Percentiles rank a stretch among this genome's conserved stretches.
phyloP scores from a whole-genome alignment of 148 eudicot species.

The Camellia lanceoleosa region DNA sequence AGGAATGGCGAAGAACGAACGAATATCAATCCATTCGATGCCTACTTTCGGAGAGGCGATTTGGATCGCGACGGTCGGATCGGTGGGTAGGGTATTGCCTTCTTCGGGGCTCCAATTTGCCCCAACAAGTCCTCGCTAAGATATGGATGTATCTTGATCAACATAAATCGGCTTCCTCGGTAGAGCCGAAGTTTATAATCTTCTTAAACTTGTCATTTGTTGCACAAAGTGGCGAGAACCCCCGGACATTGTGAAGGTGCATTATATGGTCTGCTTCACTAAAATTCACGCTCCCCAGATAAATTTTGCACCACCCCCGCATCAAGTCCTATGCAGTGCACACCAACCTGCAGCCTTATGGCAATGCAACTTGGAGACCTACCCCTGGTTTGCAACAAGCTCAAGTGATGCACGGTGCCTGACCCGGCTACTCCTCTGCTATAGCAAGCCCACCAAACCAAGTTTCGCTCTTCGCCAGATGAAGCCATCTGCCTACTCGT shows the following conservation, averaged over 20 bases:
- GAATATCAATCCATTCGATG: conserved; percentile 67
- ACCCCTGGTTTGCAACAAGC: no score
- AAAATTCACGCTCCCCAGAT: conserved; percentile 93
- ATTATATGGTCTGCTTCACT: conserved; percentile 76
- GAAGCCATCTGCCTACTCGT: no score
- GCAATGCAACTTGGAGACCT: no score
- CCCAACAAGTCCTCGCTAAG: conserved; percentile 86
- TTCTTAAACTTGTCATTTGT: conserved; percentile 95
- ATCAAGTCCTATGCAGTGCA: conserved; percentile 33
- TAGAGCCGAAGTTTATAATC: conserved; percentile 85
- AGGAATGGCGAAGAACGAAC: conserved; percentile 64
- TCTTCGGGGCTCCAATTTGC: conserved; percentile 79
- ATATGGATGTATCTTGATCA: conserved; percentile 93
- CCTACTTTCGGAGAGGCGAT: conserved; percentile 83
- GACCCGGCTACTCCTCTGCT: no score
- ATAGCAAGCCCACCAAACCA: no score
- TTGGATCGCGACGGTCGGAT: conserved; percentile 90
- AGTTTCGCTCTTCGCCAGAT: no score
- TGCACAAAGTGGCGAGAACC: conserved; percentile 83
- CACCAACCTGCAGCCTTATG: conserved; percentile 24
- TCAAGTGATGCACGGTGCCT: conserved; percentile 50
- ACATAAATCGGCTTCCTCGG: conserved; percentile 74
- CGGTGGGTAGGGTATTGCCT: conserved; percentile 87
- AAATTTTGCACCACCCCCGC: conserved; percentile 45
- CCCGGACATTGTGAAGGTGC: conserved; percentile 88